phyloP scores from a whole-genome alignment of 2,329 filamentous ascomycete species.

The Tolypocladium paradoxum region DNA sequence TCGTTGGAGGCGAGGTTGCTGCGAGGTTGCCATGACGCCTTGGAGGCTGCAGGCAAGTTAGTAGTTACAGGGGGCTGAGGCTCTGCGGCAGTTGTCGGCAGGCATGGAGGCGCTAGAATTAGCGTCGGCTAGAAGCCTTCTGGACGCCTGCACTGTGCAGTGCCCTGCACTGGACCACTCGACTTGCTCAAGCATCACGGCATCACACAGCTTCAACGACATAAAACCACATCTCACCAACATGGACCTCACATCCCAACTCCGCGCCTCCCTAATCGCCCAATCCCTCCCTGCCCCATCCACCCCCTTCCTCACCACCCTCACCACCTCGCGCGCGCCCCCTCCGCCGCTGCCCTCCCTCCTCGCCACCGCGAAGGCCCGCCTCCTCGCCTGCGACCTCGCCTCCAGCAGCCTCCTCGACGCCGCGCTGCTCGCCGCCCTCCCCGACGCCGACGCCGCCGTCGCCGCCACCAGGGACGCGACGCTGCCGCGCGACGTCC shows the following conservation, averaged over 20 bases:
- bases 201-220: background rate
- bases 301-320: conserved; percentile 49
- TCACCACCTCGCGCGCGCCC: conserved; percentile 45
- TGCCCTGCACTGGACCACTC: background rate
- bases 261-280: conserved; percentile 34
- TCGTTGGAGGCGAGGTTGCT: background rate
- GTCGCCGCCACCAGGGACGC: conserved; percentile 41
- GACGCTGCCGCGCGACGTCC: conserved; percentile 48
- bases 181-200: background rate
- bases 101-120: background rate
- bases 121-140: too few species aligned
- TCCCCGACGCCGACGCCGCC: conserved; percentile 46
- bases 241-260: conserved; percentile 12
- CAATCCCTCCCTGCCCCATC: conserved; percentile 44
- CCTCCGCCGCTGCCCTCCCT: conserved; percentile 58
- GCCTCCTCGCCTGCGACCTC: conserved; percentile 70
- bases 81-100: background rate
- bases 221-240: background rate
- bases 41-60: background rate
- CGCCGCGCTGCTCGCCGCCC: conserved; percentile 22
- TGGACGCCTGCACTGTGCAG: background rate
- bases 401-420: conserved; percentile 39
- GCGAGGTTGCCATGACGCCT: background rate
- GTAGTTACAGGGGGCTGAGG: background rate
- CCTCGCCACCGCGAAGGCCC: conserved; percentile 69